Conservation (phyloP, 495 filamentous ascomycete genomes). For the Halenospora varia region DNA sequence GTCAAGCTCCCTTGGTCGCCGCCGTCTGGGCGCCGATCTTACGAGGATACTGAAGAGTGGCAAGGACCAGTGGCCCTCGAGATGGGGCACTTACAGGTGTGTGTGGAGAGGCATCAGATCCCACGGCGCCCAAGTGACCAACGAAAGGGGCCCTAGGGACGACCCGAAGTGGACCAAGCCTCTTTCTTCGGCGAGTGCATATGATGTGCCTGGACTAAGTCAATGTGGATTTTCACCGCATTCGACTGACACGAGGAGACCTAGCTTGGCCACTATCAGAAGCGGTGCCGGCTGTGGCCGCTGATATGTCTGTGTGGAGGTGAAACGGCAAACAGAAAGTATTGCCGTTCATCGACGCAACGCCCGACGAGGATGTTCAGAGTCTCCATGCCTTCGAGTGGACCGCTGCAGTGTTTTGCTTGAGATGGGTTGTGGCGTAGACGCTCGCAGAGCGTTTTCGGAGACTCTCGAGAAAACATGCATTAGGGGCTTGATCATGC, state of each 20-base stretch:
- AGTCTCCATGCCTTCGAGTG: too few relatives aligned
- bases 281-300: not conserved
- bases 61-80: constrained; percentile 1
- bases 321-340: not conserved
- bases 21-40: constrained; percentile 9
- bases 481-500: not conserved
- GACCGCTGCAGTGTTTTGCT: too few relatives aligned
- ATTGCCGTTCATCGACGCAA: not conserved
- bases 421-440: not conserved
- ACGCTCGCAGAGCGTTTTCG: not conserved
- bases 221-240: constrained; percentile 11
- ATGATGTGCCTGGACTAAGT: constrained; percentile 10
- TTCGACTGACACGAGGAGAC: not conserved
- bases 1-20: constrained; percentile 5
- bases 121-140: not conserved
- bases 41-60: constrained; percentile 6
- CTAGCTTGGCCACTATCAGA: not conserved
- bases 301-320: not conserved
- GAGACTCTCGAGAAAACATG: not conserved
- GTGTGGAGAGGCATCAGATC: constrained; percentile 1
- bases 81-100: not conserved
- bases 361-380: not conserved
- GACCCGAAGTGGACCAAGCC: constrained; percentile 13
- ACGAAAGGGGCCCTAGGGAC: not conserved
- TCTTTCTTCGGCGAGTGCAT: constrained; percentile 3